Base-by-base conservation (phyloP, 2,329 filamentous ascomycete species). In the Ceratocystis papillata region DNA sequence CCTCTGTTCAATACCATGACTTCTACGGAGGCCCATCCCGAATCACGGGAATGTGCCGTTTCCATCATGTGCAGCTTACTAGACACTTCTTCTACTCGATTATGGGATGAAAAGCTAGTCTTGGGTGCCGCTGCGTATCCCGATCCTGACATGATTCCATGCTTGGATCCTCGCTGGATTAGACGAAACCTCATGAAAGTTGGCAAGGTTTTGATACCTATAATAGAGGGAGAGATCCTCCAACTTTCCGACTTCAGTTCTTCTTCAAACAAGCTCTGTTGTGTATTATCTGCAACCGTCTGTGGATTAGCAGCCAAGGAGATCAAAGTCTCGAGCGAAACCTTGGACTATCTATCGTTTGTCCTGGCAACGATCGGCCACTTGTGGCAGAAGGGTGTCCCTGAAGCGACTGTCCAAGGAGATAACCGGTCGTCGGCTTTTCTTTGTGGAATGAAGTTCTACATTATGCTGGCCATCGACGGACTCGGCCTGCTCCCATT, bases 151-250 rank as follows among this genome's bases (percentile, higher is more conserved):
- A 90, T 96, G 68, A 78, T 99, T n/a, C 89, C 91, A 5, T 79
- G 86, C 5, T 78, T 97, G 5, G 91, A 97, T 71, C 80, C 88
- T 3, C 90, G 88, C 77, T 99, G 94, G 94, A 80, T 95, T 12
- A 84, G 93, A 64, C 87, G 83, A 67, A 90, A 89, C 68, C 78
- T 87, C 3, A 73, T 77, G 1, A 80, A 79, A 55, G 80, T 96
- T 3, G 82, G 96, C 44, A 75, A 80, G 2, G 77, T 87, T 7
- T 80, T 86, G 6, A 77, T 78, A 3, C 81, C 85, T 8, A 77
- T 86, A 22, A 75, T 90, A 2, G 82, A 84, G 74, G 80, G 77
- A 65, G 81, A 81, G 63, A 85, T 90, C 62, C 77, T 81, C 64
- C 83, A 83, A 17, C 72, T 93, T n/a, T 80, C 82, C 7, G 79